Evolutionary conservation across 1,284 basidiomycete species (phyloP).

Genomic region (Sporisorium reilianum): DNA sequence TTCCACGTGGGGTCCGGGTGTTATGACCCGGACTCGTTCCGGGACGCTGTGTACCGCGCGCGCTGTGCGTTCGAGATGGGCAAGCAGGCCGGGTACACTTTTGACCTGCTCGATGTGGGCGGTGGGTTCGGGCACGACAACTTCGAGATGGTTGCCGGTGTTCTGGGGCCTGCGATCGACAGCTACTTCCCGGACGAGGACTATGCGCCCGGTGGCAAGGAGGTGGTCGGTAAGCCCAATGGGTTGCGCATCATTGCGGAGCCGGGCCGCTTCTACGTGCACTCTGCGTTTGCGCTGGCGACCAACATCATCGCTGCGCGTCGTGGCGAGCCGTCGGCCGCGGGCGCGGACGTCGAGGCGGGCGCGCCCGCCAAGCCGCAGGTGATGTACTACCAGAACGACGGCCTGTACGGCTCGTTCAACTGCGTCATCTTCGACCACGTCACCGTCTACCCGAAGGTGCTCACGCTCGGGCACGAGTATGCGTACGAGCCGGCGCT

Average conservation of each 20-base stretch:
- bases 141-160: slow-evolving; percentile 83
- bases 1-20: slow-evolving; percentile 99
- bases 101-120: slow-evolving; percentile 89
- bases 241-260: slow-evolving; percentile 91
- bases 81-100: slow-evolving; percentile 81
- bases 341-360: slow-evolving; percentile 11
- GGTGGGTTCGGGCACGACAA: slow-evolving; percentile 94
- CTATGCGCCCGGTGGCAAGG: slow-evolving; percentile 63
- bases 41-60: slow-evolving; percentile 88
- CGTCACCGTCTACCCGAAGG: slow-evolving; percentile 85
- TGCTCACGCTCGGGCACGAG: slow-evolving; percentile 73
- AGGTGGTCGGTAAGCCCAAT: slow-evolving; percentile 70
- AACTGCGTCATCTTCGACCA: slow-evolving; percentile 97
- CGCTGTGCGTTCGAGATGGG: slow-evolving; percentile 90
- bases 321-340: slow-evolving; percentile 43
- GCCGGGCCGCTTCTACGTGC: slow-evolving; percentile 96
- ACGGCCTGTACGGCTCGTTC: slow-evolving; percentile 85
- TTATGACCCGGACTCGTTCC: slow-evolving; percentile 89
- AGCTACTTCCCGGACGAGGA: slow-evolving; percentile 82
- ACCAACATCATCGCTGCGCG: slow-evolving; percentile 90
- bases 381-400: slow-evolving; percentile 70
- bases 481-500: slow-evolving; percentile 68
- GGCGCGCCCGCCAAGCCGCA: slow-evolving; percentile 42
- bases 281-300: slow-evolving; percentile 88
- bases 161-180: slow-evolving; percentile 81